Evolutionary conservation across 2,329 filamentous ascomycete genomes (phyloP).

Genomic region (Neoscytalidium dimidiatum): DNA sequence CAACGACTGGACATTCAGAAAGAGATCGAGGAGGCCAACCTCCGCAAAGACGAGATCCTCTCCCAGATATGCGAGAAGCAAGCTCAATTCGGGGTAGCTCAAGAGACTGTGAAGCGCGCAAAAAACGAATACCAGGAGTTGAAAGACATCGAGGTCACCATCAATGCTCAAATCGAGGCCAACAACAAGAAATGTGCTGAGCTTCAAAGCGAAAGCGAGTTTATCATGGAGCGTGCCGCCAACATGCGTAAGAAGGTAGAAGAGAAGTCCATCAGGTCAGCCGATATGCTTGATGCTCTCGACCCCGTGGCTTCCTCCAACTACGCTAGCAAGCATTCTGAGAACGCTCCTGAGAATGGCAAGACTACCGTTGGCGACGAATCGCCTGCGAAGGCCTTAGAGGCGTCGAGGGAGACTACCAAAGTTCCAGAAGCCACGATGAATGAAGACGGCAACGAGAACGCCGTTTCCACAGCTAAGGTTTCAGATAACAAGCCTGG

Average conservation of each 20-base stretch:
- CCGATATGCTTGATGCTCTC: neutral
- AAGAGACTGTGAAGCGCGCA: neutral
- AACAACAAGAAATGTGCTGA: neutral
- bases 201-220: neutral
- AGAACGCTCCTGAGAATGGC: neutral
- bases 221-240: neutral
- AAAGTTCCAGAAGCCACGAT: no score
- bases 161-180: neutral
- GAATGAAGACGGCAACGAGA: neutral
- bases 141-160: neutral
- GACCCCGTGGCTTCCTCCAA: neutral
- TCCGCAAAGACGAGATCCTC: neutral
- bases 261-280: neutral
- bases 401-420: neutral
- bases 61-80: neutral
- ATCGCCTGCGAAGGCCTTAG: neutral
- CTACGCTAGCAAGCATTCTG: neutral
- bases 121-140: neutral
- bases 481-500: neutral
- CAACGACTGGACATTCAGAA: neutral
- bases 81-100: neutral
- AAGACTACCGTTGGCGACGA: neutral
- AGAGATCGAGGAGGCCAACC: neutral
- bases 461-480: neutral
- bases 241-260: slow-evolving; percentile 4